Base-by-base conservation (phyloP, 495 filamentous ascomycete species). In the Daldinia decipiens region DNA sequence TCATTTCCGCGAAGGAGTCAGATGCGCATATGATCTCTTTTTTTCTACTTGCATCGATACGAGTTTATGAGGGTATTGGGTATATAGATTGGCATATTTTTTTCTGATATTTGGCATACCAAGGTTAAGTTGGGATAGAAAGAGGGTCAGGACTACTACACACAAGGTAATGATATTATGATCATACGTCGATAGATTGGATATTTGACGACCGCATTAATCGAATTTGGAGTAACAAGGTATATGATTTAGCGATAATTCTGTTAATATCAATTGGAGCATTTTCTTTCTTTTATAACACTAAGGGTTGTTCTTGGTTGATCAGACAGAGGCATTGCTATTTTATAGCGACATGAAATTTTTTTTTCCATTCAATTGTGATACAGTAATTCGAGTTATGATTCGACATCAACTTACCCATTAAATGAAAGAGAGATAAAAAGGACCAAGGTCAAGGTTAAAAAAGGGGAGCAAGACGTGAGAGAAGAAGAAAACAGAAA, bases 91-190 rank as follows among this genome's bases (percentile, higher is more conserved):
- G 31, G 17, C 19, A 19, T 40, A 55, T 24, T 24, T 55, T 15
- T 31, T 15, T 31, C 0, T 34, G 1, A 0, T 39, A 34, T 32
- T 8, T 17, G 1, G 4, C 34, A 12, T 8, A 12, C 0, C 5
- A n/a, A 50, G 26, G 52, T 31, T 6, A 53, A 26, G 24, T 57
- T 51, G 17, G 29, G 12, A 70, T 60, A 65, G 59, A 70, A 21
- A 34, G n/a, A 1, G 11, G 45, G 3, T 4, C 3, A 24, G 36
- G 50, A 55, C 7, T 59, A 8, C 2, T 12, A 54, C 27, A 26
- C 21, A 59, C 17, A 53, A 64, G 40, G 32, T 54, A 45, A 69
- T 59, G 60, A 63, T 47, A 17, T 38, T 54, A 64, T 21, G 67
- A 69, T 36, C 8, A 34, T 13, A 47, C 54, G 51, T 50, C 11